These are phyloP conservation scores for Amanita phalloides DNA, from an alignment of 768 basidiomycete genomes.

Conservation along the genomic window DNA sequence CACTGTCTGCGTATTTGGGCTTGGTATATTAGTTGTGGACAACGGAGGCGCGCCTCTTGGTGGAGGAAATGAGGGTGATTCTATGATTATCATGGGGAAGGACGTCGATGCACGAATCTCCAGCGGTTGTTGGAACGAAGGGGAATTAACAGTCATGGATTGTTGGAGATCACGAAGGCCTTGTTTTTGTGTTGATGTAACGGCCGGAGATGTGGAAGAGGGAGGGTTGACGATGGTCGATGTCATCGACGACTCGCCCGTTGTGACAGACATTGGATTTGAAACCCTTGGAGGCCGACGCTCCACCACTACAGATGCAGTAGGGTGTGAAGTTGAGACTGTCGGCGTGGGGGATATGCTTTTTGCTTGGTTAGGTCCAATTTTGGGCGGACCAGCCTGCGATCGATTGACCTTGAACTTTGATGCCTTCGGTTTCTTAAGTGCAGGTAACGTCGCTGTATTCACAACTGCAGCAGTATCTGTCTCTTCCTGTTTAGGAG, in stretches of 20 bases:
- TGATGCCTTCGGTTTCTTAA: constrained; percentile 28
- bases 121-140: constrained; percentile 10
- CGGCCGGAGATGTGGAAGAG: constrained; percentile 20
- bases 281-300: constrained; percentile 1
- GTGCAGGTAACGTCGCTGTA: constrained; percentile 14
- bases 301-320: constrained; percentile 9
- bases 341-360: not conserved
- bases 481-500: constrained; percentile 3
- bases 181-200: not conserved
- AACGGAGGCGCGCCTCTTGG: constrained; percentile 1
- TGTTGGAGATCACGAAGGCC: not conserved
- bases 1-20: not conserved
- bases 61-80: constrained; percentile 23
- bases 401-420: constrained; percentile 38
- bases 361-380: not conserved
- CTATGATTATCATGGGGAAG: constrained; percentile 8
- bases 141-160: constrained; percentile 9
- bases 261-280: not conserved
- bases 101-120: constrained; percentile 1
- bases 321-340: constrained; percentile 1
- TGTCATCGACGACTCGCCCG: not conserved
- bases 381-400: constrained; percentile 16
- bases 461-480: not conserved
- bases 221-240: constrained; percentile 11
- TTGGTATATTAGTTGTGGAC: too few species aligned